A percentile compares a stretch with the other conserved stretches of the same genome.
These are phyloP conservation scores for Priceomyces medius DNA, from an alignment of 805 yeast species.

Conservation along the genomic window DNA sequence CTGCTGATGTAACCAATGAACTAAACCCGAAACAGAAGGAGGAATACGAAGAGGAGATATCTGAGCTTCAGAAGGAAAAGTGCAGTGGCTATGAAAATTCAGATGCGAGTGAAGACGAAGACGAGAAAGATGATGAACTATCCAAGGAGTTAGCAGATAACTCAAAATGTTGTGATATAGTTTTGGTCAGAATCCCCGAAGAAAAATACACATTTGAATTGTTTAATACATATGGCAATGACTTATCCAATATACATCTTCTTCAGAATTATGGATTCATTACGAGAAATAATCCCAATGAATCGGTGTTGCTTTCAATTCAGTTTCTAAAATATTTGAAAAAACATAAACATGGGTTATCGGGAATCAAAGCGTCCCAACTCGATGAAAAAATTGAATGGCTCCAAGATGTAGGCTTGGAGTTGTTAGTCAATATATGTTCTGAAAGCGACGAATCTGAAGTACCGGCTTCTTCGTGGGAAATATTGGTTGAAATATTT, in stretches of 20 bases:
- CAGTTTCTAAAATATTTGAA: constrained; percentile 41
- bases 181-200: constrained; percentile 42
- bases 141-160: constrained; percentile 34
- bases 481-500: constrained; percentile 39
- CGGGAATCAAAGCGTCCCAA: constrained; percentile 29
- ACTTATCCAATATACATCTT: constrained; percentile 60
- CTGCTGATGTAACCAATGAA: too few species aligned
- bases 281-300: constrained; percentile 46
- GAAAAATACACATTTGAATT: constrained; percentile 53
- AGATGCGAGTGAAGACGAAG: constrained; percentile 10
- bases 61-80: too few species aligned
- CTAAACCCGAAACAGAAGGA: constrained; percentile 15
- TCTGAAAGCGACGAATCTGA: constrained; percentile 13
- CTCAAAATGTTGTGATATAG: constrained; percentile 68
- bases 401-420: constrained; percentile 50
- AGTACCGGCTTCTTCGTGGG: constrained; percentile 34
- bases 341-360: constrained; percentile 14
- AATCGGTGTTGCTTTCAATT: constrained; percentile 56
- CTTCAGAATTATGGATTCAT: constrained; percentile 81
- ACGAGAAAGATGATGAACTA: constrained; percentile 24
- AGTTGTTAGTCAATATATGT: constrained; percentile 24
- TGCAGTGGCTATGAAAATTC: too few species aligned
- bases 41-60: too few species aligned
- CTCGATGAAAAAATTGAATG: constrained; percentile 43
- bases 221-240: constrained; percentile 79